Evolutionary conservation across 2,329 filamentous ascomycete species (phyloP).

Genomic region (Plenodomus lindquistii): DNA sequence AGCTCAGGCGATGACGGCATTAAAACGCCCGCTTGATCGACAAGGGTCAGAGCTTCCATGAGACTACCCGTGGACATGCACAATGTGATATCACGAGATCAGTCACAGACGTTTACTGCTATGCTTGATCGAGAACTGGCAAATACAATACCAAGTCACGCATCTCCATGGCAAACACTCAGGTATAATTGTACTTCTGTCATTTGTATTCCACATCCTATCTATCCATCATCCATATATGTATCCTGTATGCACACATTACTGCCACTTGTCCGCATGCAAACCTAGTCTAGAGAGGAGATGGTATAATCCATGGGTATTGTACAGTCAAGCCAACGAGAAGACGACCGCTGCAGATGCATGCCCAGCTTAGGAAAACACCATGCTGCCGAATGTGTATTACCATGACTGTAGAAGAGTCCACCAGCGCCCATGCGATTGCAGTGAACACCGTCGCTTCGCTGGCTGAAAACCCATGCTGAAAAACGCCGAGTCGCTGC

Average conservation of each 20-base stretch:
- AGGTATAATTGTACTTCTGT: background rate
- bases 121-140: too few relatives aligned
- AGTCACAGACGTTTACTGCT: too few relatives aligned
- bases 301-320: constrained; percentile 43
- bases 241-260: background rate
- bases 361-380: constrained; percentile 17
- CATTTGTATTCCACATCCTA: background rate
- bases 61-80: background rate
- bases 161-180: background rate
- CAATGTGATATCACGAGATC: background rate
- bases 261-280: background rate
- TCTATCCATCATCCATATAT: background rate
- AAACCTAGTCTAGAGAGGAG: constrained; percentile 37
- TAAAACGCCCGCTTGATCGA: constrained; percentile 3
- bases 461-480: background rate
- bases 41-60: background rate
- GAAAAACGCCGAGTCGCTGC: constrained; percentile 2
- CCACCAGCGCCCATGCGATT: background rate
- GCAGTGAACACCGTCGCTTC: constrained; percentile 2
- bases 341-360: constrained; percentile 15
- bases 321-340: constrained; percentile 26
- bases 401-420: background rate
- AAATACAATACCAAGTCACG: too few relatives aligned
- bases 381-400: constrained; percentile 15
- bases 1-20: constrained; percentile 35